These are phyloP conservation scores for Aulographum hederae DNA, from an alignment of 2,329 filamentous ascomycete species.

Conservation along the genomic window DNA sequence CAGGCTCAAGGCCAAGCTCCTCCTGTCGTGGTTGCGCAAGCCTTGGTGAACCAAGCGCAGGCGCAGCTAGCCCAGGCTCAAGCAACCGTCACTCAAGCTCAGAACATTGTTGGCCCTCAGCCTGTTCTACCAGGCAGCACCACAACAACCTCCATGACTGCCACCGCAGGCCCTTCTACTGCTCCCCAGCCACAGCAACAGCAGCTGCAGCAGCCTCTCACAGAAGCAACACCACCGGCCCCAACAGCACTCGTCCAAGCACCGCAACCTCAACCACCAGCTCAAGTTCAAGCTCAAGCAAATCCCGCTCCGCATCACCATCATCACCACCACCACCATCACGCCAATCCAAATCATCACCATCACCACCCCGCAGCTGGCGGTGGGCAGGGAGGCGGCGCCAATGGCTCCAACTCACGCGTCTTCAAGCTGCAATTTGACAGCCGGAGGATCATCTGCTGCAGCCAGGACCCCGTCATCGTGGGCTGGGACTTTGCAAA, in stretches of 20 bases:
- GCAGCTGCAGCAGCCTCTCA: conserved; percentile 22
- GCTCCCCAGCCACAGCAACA: conserved; percentile 14
- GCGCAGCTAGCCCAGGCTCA: conserved; percentile 7
- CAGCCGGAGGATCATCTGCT: conserved; percentile 80
- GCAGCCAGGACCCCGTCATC: conserved; percentile 77
- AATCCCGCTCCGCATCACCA: background rate
- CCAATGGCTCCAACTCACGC: conserved; percentile 29
- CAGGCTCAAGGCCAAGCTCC: background rate
- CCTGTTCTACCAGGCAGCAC: too few relatives aligned
- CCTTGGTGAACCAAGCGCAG: conserved; percentile 5
- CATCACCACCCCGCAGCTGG: conserved; percentile 2
- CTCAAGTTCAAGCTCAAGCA: conserved; percentile 18
- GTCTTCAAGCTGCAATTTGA: conserved; percentile 98
- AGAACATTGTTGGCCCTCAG: background rate
- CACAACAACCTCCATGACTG: too few relatives aligned
- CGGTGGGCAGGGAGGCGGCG: too few relatives aligned
- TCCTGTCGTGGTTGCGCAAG: background rate
- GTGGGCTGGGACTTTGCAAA: conserved; percentile 98
- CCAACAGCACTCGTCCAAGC: conserved; percentile 5
- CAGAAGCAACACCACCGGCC: conserved; percentile 10
- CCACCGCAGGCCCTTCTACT: conserved; percentile 15
- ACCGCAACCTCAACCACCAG: conserved; percentile 8
- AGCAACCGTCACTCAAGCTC: too few relatives aligned
- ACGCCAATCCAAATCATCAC: conserved; percentile 6
- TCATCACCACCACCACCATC: conserved; percentile 5